Conservation (phyloP, 495 filamentous ascomycete species). For the Penicillium paradoxum region DNA sequence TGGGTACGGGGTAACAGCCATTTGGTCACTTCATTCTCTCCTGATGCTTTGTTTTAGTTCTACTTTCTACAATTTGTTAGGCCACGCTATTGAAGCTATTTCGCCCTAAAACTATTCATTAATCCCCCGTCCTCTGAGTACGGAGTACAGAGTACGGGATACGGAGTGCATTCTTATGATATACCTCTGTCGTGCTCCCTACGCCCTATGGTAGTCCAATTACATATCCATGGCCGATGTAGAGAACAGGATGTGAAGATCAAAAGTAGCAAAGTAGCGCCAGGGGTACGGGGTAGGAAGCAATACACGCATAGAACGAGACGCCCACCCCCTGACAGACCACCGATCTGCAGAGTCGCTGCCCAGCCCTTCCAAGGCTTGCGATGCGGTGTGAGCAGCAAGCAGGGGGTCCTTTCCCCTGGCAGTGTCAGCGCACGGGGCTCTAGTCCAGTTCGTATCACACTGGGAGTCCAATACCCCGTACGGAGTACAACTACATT, state of each 20-base stretch:
- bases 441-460: background rate
- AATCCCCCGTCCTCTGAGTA: no score
- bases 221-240: background rate
- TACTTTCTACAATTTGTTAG: background rate
- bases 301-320: background rate
- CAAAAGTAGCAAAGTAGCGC: background rate
- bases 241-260: background rate
- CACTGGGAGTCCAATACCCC: no score
- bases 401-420: slow-evolving; percentile 5
- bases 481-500: background rate
- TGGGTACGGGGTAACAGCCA: no score
- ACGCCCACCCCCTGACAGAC: background rate
- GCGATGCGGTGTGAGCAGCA: background rate
- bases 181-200: no score
- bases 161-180: no score
- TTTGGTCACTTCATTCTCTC: no score
- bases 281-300: background rate
- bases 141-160: no score
- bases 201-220: no score
- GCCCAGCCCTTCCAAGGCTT: slow-evolving; percentile 4
- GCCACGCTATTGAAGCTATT: background rate
- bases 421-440: background rate
- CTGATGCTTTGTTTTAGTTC: no score
- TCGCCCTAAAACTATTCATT: no score
- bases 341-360: background rate